Percentiles rank a stretch among this genome's conserved stretches.
Evolutionary conservation across 257 asterid species (phyloP).

Genomic region (Lavandula angustifolia): DNA sequence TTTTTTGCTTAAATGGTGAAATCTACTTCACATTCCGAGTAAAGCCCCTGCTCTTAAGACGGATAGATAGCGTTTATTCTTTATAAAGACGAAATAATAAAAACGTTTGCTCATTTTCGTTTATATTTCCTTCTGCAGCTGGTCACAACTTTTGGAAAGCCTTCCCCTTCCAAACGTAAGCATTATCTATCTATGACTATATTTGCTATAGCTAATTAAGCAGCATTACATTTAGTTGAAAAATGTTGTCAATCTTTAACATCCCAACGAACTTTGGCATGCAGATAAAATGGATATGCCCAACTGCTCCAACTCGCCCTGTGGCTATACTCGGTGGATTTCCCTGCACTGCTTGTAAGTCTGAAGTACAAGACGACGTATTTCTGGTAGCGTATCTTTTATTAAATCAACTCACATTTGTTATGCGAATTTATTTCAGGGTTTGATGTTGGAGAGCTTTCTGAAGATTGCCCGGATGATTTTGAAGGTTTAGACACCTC

Average conservation of each 20-base stretch:
- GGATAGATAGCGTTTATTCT: too few relatives aligned
- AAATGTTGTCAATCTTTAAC: constrained; percentile 12
- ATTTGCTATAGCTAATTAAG: neutral
- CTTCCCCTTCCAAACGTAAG: constrained; percentile 93
- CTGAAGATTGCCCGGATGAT: constrained; percentile 92
- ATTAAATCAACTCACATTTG: neutral
- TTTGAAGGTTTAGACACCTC: constrained; percentile 92
- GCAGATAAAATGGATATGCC: constrained; percentile 99
- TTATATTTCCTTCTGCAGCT: constrained; percentile 55
- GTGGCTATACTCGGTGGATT: constrained; percentile 93
- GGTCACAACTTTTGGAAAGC: constrained; percentile 90
- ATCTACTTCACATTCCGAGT: too few relatives aligned
- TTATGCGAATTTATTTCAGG: constrained; percentile 46
- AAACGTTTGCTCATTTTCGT: constrained; percentile 35
- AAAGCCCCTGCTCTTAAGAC: too few relatives aligned
- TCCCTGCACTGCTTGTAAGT: constrained; percentile 96
- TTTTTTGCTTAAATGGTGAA: too few relatives aligned
- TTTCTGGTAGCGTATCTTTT: neutral
- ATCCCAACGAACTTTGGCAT: constrained; percentile 20
- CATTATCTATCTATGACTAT: constrained; percentile 4
- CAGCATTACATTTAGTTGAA: constrained; percentile 9
- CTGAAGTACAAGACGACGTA: constrained; percentile 5
- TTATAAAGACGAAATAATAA: neutral
- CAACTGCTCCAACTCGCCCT: constrained; percentile 97
- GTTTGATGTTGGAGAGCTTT: constrained; percentile 94